phyloP scores from a whole-genome alignment of 2,329 filamentous ascomycete genomes.

The Trichoderma breve region DNA sequence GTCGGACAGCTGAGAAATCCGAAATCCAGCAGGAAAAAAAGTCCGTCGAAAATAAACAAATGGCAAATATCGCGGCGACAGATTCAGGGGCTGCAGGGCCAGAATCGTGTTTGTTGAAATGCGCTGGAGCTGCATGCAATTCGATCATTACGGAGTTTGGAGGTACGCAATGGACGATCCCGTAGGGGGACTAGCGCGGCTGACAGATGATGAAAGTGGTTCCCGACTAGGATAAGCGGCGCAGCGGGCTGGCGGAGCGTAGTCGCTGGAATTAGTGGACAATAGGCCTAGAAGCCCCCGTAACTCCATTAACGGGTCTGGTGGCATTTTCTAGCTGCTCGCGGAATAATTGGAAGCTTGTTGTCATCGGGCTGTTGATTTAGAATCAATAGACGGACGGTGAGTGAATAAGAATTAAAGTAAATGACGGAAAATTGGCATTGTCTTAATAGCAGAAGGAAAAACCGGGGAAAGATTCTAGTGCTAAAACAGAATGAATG shows the following conservation, averaged over 20 bases:
- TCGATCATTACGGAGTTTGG: slow-evolving; percentile 11
- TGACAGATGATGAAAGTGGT: not conserved
- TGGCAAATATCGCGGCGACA: not conserved
- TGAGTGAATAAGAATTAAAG: not conserved
- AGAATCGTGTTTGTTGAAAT: slow-evolving; percentile 1
- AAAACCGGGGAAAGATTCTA: accelerated
- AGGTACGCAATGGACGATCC: not conserved
- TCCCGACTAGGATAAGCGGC: not conserved
- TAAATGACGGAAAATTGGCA: not conserved
- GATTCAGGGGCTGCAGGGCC: slow-evolving; percentile 13
- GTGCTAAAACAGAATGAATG: not conserved
- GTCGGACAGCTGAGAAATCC: not conserved
- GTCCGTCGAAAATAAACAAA: not conserved
- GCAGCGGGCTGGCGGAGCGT: not conserved
- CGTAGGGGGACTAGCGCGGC: not conserved
- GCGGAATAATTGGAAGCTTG: not conserved
- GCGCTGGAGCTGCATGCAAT: slow-evolving; percentile 11
- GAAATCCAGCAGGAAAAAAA: not conserved
- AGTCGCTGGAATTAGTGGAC: not conserved
- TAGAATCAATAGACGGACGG: not conserved
- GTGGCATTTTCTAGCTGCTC: not conserved
- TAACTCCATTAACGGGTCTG: not conserved
- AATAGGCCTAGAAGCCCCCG: not conserved
- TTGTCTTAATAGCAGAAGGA: not conserved
- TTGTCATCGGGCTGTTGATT: not conserved